Conservation (phyloP, 139 green algal species). For the Parachlorella kessleri region DNA sequence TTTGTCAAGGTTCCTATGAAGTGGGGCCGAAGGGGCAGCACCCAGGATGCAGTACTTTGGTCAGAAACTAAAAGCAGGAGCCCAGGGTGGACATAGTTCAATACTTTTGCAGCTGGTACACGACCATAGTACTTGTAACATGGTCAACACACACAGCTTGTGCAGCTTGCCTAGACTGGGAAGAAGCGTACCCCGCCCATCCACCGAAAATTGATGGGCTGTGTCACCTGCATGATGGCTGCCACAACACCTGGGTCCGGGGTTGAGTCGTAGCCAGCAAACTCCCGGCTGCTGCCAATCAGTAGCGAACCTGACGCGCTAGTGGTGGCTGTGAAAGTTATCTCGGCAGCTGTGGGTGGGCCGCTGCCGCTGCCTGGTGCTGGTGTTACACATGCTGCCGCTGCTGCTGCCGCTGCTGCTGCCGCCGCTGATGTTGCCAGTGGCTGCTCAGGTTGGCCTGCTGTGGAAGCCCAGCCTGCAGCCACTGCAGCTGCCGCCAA, state of each 20-base stretch:
- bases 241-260: conserved; percentile 42
- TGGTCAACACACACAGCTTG: too few species aligned
- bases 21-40: too few species aligned
- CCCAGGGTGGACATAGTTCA: not conserved
- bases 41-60: too few species aligned
- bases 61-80: not conserved
- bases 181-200: not conserved
- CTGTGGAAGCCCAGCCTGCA: too few species aligned
- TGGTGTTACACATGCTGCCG: not conserved
- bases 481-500: not conserved
- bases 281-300: conserved; percentile 65
- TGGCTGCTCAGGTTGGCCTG: too few species aligned
- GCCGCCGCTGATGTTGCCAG: not conserved
- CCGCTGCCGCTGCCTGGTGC: not conserved
- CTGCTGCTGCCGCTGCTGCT: not conserved
- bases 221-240: conserved; percentile 59
- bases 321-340: conserved; percentile 83
- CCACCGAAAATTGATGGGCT: not conserved
- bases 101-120: too few species aligned
- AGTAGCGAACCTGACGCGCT: conserved; percentile 62
- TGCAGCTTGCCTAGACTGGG: not conserved
- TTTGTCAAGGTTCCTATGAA: too few species aligned
- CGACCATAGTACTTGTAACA: too few species aligned
- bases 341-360: conserved; percentile 51
- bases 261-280: conserved; percentile 46